Evolutionary conservation across 768 basidiomycete genomes (phyloP).

Genomic region (Chalciporus sphaerocephalus): DNA sequence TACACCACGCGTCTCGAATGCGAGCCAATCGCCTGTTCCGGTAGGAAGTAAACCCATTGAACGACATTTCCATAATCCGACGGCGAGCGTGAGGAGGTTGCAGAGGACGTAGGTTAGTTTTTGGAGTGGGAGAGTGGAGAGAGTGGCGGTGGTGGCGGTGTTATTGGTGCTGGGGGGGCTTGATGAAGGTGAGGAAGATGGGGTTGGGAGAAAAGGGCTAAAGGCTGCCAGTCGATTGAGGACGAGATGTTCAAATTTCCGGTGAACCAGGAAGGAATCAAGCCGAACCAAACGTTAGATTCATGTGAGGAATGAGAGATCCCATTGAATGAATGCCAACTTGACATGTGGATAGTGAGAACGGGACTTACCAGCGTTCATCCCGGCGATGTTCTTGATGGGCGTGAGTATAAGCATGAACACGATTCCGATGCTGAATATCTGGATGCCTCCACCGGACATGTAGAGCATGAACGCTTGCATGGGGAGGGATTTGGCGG

Average conservation of each 20-base stretch:
- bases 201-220: constrained; percentile 56
- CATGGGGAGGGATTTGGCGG: constrained; percentile 92
- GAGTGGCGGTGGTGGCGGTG: no score
- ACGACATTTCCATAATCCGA: constrained; percentile 91
- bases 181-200: constrained; percentile 34
- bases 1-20: constrained; percentile 76
- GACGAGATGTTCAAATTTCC: no score
- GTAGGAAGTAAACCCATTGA: constrained; percentile 89
- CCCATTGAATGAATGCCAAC: no score
- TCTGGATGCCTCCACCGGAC: constrained; percentile 93
- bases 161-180: constrained; percentile 6
- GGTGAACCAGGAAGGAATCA: no score
- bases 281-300: no score
- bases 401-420: constrained; percentile 88
- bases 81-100: constrained; percentile 71
- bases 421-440: constrained; percentile 95
- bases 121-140: constrained; percentile 60
- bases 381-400: constrained; percentile 74
- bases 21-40: constrained; percentile 92
- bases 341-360: no score
- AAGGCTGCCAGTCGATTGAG: constrained; percentile 69
- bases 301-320: no score
- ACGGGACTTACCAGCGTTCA: constrained; percentile 65
- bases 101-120: constrained; percentile 69
- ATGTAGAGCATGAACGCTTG: constrained; percentile 99